Percentiles rank a stretch among this genome's conserved stretches.
phyloP scores from a whole-genome alignment of 2,329 filamentous ascomycete genomes.

The Helotiales sp. region DNA sequence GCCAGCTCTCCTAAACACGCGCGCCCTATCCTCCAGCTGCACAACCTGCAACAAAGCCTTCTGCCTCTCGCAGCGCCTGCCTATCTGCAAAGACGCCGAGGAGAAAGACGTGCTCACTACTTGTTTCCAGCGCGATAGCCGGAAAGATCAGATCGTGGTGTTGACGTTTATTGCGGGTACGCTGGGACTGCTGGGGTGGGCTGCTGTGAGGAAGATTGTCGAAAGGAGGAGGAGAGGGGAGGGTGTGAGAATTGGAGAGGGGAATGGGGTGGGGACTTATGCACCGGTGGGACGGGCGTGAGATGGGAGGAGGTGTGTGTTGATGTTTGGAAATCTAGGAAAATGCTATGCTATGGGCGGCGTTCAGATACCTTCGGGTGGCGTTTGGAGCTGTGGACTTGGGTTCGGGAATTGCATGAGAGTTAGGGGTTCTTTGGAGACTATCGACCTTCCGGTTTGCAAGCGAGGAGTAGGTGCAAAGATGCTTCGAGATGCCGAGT shows the following conservation, averaged over 20 bases:
- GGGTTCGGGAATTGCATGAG: background rate
- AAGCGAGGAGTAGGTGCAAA: background rate
- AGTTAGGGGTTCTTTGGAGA: background rate
- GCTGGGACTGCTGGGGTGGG: conserved; percentile 63
- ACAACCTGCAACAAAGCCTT: conserved; percentile 68
- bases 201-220: conserved; percentile 55
- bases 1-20: conserved; percentile 15
- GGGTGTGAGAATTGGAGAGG: conserved; percentile 29
- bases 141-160: conserved; percentile 70
- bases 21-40: conserved; percentile 55
- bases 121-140: conserved; percentile 70
- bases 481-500: background rate
- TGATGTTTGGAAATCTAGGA: no score
- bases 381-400: background rate
- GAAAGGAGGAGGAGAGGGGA: conserved; percentile 47
- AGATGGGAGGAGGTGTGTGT: background rate
- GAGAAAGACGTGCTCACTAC: conserved; percentile 66
- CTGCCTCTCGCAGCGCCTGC: conserved; percentile 62
- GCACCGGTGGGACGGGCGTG: conserved; percentile 32
- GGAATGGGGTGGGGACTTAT: conserved; percentile 32
- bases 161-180: conserved; percentile 67
- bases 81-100: conserved; percentile 65
- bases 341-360: background rate
- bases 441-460: background rate
- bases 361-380: no score